Evolutionary conservation across 2,329 filamentous ascomycete genomes (phyloP).

Genomic region (Aspergillus fumigatiaffinis): DNA sequence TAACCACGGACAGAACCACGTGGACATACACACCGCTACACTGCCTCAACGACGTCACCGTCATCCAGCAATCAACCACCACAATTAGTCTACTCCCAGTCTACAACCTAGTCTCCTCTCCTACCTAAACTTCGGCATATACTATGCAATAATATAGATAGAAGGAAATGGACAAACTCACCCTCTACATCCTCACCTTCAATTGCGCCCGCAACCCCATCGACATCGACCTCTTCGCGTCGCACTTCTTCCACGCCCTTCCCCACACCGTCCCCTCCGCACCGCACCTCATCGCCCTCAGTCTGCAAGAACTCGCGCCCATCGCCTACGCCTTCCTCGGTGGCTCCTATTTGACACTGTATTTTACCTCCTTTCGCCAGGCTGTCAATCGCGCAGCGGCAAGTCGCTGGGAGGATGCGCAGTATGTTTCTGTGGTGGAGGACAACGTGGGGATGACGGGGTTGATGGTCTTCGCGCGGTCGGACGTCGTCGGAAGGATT

Average conservation of each 20-base stretch:
- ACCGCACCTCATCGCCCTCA: slow-evolving; percentile 65
- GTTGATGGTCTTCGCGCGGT: slow-evolving; percentile 76
- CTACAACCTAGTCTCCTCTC: too few species aligned
- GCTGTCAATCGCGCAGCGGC: slow-evolving; percentile 67
- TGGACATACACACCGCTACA: too few species aligned
- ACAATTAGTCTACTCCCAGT: too few species aligned
- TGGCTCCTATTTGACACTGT: slow-evolving; percentile 70
- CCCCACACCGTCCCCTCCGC: slow-evolving; percentile 40
- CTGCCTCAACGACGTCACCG: neutral
- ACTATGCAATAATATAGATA: too few species aligned
- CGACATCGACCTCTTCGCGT: slow-evolving; percentile 65
- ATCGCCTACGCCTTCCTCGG: slow-evolving; percentile 82
- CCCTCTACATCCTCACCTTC: slow-evolving; percentile 78
- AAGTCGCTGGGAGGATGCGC: slow-evolving; percentile 38
- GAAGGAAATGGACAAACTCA: slow-evolving; percentile 49
- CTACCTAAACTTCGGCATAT: too few species aligned
- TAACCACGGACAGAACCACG: neutral
- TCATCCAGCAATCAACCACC: neutral
- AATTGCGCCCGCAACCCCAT: slow-evolving; percentile 77
- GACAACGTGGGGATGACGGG: slow-evolving; percentile 85
- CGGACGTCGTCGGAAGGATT: slow-evolving; percentile 55
- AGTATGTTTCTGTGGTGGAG: slow-evolving; percentile 67
- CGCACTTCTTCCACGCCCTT: slow-evolving; percentile 63
- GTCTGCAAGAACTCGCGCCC: slow-evolving; percentile 84
- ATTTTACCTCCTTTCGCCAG: slow-evolving; percentile 66